phyloP scores from a whole-genome alignment of 2,329 filamentous ascomycete species.

The Trichophyton equinum region DNA sequence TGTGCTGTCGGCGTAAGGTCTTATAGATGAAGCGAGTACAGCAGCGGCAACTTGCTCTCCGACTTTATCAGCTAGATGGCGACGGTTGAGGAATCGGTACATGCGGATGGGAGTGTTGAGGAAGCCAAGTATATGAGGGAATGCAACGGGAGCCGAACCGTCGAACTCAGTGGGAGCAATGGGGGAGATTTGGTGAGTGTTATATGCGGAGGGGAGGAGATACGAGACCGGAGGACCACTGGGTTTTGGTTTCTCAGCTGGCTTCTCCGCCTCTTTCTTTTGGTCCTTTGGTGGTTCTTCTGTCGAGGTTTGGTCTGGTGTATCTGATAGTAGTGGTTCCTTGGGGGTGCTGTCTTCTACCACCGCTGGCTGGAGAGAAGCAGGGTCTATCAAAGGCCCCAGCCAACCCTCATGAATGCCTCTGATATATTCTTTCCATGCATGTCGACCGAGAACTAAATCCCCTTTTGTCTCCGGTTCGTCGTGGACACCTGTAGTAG shows the following conservation, averaged over 20 bases:
- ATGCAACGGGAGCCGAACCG: constrained; percentile 58
- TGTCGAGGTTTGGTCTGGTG: background rate
- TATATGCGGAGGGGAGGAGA: constrained; percentile 61
- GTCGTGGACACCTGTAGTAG: constrained; percentile 53
- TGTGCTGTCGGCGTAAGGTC: constrained; percentile 28
- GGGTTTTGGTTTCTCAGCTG: constrained; percentile 38
- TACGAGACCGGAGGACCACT: constrained; percentile 56
- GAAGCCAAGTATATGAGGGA: constrained; percentile 89
- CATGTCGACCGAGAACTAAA: constrained; percentile 75
- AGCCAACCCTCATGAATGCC: constrained; percentile 95
- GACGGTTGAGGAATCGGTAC: constrained; percentile 72
- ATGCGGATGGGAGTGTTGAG: constrained; percentile 76
- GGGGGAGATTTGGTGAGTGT: constrained; percentile 49
- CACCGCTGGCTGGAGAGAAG: constrained; percentile 14
- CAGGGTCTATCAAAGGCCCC: constrained; percentile 54
- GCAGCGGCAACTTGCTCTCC: constrained; percentile 78
- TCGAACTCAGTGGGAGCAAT: constrained; percentile 58
- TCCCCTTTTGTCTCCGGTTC: constrained; percentile 69
- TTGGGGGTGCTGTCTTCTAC: constrained; percentile 6
- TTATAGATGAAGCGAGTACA: constrained; percentile 47
- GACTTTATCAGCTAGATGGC: constrained; percentile 72
- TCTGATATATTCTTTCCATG: constrained; percentile 95
- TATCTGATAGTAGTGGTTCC: background rate
- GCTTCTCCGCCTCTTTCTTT: constrained; percentile 40
- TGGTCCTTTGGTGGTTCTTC: constrained; percentile 22